phyloP scores from a whole-genome alignment of 257 asterid genomes.

The Petunia axillaris region DNA sequence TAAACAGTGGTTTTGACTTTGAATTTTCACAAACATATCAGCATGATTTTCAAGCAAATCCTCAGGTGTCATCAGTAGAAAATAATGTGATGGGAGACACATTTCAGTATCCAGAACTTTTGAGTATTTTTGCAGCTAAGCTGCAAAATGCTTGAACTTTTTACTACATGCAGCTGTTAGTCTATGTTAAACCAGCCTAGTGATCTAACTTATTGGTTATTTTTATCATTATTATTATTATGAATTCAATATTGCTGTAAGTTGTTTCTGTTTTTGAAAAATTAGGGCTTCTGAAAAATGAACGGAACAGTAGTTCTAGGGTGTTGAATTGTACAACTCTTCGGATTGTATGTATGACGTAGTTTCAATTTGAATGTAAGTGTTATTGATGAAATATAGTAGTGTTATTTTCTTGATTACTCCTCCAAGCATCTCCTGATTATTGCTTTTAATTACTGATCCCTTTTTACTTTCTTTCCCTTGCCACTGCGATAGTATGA shows the following conservation, averaged over 20 bases:
- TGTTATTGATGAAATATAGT: no score
- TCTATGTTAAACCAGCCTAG: not conserved
- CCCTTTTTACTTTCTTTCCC: no score
- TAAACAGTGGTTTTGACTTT: conserved; percentile 31
- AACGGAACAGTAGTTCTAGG: no score
- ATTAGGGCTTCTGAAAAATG: no score
- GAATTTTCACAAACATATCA: conserved; percentile 26
- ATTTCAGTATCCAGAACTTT: conserved; percentile 30
- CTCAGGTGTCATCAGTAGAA: conserved; percentile 29
- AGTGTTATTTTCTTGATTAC: no score
- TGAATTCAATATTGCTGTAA: not conserved
- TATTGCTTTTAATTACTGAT: no score
- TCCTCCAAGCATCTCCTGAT: no score
- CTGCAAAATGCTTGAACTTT: conserved; percentile 40
- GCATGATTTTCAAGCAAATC: conserved; percentile 18
- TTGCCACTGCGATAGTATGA: no score
- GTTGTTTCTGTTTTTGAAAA: no score
- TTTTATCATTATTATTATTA: not conserved
- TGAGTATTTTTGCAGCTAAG: conserved; percentile 38
- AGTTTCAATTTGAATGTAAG: no score
- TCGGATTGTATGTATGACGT: no score
- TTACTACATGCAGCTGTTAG: not conserved
- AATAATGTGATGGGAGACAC: conserved; percentile 31
- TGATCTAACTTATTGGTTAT: not conserved
- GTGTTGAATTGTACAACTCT: no score